Base-by-base conservation (phyloP, 768 basidiomycete species). In the Pholiota microspora region DNA sequence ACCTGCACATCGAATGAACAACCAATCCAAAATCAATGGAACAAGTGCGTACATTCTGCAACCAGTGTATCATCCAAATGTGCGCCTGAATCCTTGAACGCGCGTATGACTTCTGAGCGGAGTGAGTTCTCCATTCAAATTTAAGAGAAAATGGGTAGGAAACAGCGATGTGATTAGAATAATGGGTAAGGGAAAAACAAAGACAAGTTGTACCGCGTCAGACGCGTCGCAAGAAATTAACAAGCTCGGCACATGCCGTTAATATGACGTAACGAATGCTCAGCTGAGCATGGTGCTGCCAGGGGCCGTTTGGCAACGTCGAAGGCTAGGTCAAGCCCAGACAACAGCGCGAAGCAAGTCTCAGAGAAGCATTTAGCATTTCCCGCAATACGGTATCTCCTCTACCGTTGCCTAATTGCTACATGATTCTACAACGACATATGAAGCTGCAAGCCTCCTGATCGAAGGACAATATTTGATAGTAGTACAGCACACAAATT, bases 21-120 rank as follows among this genome's bases (percentile, higher is more conserved):
- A 35, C 18, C 27, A n/a, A 38, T 2, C 10, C 2, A 3, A 10
- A 27, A 23, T 23, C n/a, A 15, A 29, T 29, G 45, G 42, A 34
- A 24, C 16, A 48, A 16, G 44, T 23, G n/a, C 63, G 38, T 67
- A 85, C 84, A 85, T 78, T 86, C 82, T 51, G 73, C 68, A 25
- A 80, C 60, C 0, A 83, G 64, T 36, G 72, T 70, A 9, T 79
- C 74, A 49, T 84, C 78, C 7, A 65, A 35, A 21, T 61, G 47
- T 59, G 64, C 31, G 53, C 68, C 57, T 62, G 60, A 21, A 40
- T 61, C 49, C 60, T 60, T 42, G 59, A 69, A 59, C 67, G 73
- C 25, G 47, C 44, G 46, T 46, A 62, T 56, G 18, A 77, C 51
- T n/a, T 72, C 64, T 48, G 66, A 56, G 12, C 47, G 56, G 15